Base-by-base conservation (phyloP, 2,329 filamentous ascomycete genomes). In the Paramyrothecium roridum region DNA sequence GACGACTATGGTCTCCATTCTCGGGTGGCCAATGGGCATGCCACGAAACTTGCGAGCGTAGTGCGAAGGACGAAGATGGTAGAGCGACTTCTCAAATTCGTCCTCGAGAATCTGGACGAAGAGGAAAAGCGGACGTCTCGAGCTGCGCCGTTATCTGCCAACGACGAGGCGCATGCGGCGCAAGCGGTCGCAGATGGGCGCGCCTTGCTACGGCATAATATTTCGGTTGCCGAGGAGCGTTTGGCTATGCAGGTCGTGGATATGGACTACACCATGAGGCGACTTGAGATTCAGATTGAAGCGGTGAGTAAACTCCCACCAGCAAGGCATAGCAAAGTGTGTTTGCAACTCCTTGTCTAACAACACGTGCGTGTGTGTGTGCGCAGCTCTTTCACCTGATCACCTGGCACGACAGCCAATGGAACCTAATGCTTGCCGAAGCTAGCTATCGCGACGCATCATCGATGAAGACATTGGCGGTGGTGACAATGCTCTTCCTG, bases 401-500 rank as follows among this genome's bases (percentile, higher is more conserved):
- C 52, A 67, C 70, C 8, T 69, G 71, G 58, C 64, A 69, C 33
- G 73, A 76, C 58, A 69, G 66, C 57, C 60, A 70, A 47, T 67
- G 67, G 55, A 72, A 68, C 48, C 67, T 71, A 23, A 54, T 63
- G 48, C 61, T 67, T n/a, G 65, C 69, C 2, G 57, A 67, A 19
- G 69, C 67, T 13, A 73, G 67, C 53, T 69, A 72, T 54, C 70
- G 73, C 17, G 73, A 76, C 53, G 72, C 73, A n/a, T 69, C 72
- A 1, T 73, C 73, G 2, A 76, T 76, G 74, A 76, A 75, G 64
- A 75, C 72, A 8, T 58, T 76, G 21, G 74, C 74, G 19, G 64
- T 76, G 20, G 71, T 76, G 20, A 73, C 74, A 56, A 75, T 76
- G 73, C 67, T 76, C 37, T 76, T 76, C 59, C 65, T 76, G 2